Percentiles rank a stretch among this genome's conserved stretches.
phyloP scores from a whole-genome alignment of 495 filamentous ascomycete genomes.

The Physcia stellaris region DNA sequence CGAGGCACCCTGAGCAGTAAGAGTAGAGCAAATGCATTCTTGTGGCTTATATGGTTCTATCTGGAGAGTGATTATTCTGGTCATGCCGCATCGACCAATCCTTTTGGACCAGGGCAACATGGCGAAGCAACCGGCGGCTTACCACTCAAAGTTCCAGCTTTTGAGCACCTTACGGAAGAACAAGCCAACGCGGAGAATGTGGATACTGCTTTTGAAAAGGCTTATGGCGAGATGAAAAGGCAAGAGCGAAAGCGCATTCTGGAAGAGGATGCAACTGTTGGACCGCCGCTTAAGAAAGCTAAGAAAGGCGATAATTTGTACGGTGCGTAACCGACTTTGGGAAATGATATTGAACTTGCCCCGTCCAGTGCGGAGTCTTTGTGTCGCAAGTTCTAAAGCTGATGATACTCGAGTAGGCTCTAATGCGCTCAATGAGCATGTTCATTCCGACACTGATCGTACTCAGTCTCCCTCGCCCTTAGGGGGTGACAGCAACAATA shows the following conservation, averaged over 20 bases:
- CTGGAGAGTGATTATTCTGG: slow-evolving; percentile 87
- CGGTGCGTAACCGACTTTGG: no score
- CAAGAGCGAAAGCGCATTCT: slow-evolving; percentile 69
- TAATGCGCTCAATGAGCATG: no score
- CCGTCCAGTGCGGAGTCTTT: no score
- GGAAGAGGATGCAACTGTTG: slow-evolving; percentile 47
- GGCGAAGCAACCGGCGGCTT: slow-evolving; percentile 44
- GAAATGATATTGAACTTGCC: no score
- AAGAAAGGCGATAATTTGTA: slow-evolving; percentile 40
- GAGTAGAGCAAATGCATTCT: slow-evolving; percentile 75
- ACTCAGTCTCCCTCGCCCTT: no score
- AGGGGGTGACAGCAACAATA: no score
- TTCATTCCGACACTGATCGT: no score
- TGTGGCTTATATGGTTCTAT: slow-evolving; percentile 99
- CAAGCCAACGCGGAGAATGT: slow-evolving; percentile 75
- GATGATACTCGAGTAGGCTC: no score
- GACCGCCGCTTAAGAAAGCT: slow-evolving; percentile 40
- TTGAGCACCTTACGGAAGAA: slow-evolving; percentile 63
- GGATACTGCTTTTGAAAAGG: slow-evolving; percentile 73
- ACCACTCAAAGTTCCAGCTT: slow-evolving; percentile 69
- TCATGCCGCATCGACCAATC: slow-evolving; percentile 73
- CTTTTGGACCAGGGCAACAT: slow-evolving; percentile 67
- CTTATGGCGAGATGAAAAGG: slow-evolving; percentile 76
- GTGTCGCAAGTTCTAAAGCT: no score
- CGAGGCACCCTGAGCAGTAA: slow-evolving; percentile 65